phyloP scores from a whole-genome alignment of 306 rosid species.

The Ormosia semicastrata region DNA sequence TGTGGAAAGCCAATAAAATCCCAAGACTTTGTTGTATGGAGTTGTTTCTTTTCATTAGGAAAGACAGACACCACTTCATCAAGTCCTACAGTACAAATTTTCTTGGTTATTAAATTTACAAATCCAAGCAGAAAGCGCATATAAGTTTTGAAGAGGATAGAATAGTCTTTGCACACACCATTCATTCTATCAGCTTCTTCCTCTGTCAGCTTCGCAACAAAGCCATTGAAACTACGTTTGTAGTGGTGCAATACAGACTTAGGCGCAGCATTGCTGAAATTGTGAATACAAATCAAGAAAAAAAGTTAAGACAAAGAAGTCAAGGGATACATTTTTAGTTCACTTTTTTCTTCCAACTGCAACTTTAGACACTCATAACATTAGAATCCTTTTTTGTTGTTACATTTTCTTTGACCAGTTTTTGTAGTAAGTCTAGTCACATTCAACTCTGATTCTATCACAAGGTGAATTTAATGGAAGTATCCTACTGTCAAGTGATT shows the following conservation, averaged over 20 bases:
- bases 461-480: not conserved
- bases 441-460: not conserved
- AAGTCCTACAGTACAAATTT: constrained; percentile 28
- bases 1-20: constrained; percentile 53
- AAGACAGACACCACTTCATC: constrained; percentile 56
- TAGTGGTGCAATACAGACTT: constrained; percentile 35
- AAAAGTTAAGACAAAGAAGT: not conserved
- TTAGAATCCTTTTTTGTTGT: not conserved
- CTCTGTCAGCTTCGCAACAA: constrained; percentile 33
- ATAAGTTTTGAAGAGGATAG: not conserved
- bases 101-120: not conserved
- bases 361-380: not conserved
- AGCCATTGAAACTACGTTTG: constrained; percentile 51
- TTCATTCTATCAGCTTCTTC: constrained; percentile 38
- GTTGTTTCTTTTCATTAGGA: constrained; percentile 26
- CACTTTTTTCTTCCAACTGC: not conserved
- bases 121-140: not conserved
- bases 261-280: constrained; percentile 10
- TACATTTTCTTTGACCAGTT: not conserved
- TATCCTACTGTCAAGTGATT: not conserved
- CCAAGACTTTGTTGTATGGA: constrained; percentile 62
- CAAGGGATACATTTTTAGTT: not conserved
- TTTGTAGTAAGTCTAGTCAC: not conserved
- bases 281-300: not conserved
- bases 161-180: constrained; percentile 11